These are phyloP conservation scores for Penicillium manginii DNA, from an alignment of 495 filamentous ascomycete genomes.

Conservation along the genomic window DNA sequence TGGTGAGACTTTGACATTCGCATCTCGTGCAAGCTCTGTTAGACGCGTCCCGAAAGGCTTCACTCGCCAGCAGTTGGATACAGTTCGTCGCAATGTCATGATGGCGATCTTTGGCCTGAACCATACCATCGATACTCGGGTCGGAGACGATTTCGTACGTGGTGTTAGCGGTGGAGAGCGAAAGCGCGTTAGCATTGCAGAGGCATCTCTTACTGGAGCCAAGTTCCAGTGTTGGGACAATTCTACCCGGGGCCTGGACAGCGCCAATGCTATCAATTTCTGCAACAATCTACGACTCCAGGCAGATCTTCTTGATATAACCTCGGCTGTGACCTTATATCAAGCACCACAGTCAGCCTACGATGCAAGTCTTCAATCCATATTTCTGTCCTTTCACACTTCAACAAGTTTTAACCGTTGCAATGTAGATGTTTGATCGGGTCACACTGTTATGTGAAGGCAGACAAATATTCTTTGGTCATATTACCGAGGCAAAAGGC, in stretches of 20 bases:
- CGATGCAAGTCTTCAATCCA: background rate
- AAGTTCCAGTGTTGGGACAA: slow-evolving; percentile 81
- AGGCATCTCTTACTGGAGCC: slow-evolving; percentile 59
- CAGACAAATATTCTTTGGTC: slow-evolving; percentile 75
- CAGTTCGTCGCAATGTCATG: slow-evolving; percentile 65
- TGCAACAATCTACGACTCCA: slow-evolving; percentile 67
- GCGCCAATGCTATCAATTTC: slow-evolving; percentile 81
- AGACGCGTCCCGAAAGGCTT: slow-evolving; percentile 57
- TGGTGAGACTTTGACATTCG: slow-evolving; percentile 72
- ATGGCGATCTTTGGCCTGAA: slow-evolving; percentile 71
- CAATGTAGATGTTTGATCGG: slow-evolving; percentile 65
- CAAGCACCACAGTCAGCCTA: slow-evolving; percentile 71
- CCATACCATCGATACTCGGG: slow-evolving; percentile 68
- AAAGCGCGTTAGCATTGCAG: slow-evolving; percentile 75
- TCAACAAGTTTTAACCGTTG: background rate
- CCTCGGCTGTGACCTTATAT: slow-evolving; percentile 77
- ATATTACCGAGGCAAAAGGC: slow-evolving; percentile 55
- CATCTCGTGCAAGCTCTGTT: slow-evolving; percentile 62
- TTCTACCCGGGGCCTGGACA: slow-evolving; percentile 79
- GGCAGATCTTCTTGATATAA: slow-evolving; percentile 65
- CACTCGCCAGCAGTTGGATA: slow-evolving; percentile 52
- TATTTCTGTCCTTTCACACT: background rate
- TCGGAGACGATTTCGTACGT: slow-evolving; percentile 72
- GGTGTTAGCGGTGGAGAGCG: slow-evolving; percentile 75
- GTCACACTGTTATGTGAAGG: slow-evolving; percentile 72